Percentiles rank a stretch among this genome's conserved stretches.
These are phyloP conservation scores for Phoma sp. DNA, from an alignment of 2,329 filamentous ascomycete genomes.

Conservation along the genomic window DNA sequence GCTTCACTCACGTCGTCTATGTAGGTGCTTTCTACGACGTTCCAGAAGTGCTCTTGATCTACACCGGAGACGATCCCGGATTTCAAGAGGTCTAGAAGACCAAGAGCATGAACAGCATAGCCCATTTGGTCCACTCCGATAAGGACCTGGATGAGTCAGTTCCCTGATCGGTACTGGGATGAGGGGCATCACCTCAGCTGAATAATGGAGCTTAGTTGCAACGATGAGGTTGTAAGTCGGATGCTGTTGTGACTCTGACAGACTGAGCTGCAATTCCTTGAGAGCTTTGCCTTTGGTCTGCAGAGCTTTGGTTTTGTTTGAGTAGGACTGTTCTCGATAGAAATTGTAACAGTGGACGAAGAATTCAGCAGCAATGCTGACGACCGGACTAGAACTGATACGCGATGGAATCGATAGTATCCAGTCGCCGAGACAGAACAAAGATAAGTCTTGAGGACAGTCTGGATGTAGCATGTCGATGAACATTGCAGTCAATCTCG, in stretches of 20 bases:
- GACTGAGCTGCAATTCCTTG: background rate
- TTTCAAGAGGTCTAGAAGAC: constrained; percentile 4
- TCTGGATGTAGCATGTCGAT: background rate
- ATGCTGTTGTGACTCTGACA: background rate
- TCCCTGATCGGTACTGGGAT: too few species aligned
- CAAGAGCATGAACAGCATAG: constrained; percentile 10
- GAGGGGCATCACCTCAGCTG: constrained; percentile 1
- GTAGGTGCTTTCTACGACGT: constrained; percentile 10
- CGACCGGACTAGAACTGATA: background rate
- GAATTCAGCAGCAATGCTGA: constrained; percentile 8
- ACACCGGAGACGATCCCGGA: background rate
- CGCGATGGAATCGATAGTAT: constrained; percentile 3
- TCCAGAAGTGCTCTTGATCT: constrained; percentile 4
- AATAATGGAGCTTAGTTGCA: constrained; percentile 11
- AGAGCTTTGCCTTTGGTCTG: background rate
- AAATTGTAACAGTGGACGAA: background rate
- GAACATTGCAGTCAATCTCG: background rate
- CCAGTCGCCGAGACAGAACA: constrained; percentile 10
- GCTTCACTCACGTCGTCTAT: constrained; percentile 5
- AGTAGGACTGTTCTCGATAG: background rate
- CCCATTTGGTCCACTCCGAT: constrained; percentile 4
- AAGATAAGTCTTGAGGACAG: background rate
- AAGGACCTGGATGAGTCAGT: constrained; percentile 1
- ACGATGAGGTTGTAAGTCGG: constrained; percentile 1
- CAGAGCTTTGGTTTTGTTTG: background rate